Base-by-base conservation (phyloP, 176 grass and related monocot genomes). In the Oryza nivara region DNA sequence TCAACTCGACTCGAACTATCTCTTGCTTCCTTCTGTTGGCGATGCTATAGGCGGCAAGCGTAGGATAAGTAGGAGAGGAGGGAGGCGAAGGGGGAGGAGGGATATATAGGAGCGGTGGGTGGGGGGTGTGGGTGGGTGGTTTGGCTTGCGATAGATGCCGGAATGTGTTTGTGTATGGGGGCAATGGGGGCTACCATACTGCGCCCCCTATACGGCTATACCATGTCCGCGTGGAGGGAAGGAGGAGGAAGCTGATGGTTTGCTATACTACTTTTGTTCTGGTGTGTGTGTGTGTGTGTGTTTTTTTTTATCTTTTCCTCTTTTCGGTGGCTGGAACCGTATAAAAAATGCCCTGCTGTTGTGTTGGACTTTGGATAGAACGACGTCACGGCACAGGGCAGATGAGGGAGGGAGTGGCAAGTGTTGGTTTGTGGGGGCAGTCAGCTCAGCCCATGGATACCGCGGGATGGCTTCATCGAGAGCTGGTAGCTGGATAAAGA, bases 81-180 rank as follows among this genome's bases (percentile, higher is more conserved):
- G 14, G 47, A 26, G 10, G n/a, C 12, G 64, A 1, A 1, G 4
- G 75, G 2, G 52, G 16, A 56, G 17, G 77, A 22, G 68, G 68
- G 76, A 72, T 87, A 80, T 91, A 87, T 83, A 84, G 80, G 19
- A 65, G 63, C 88, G 10, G 67, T 22, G 70, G 46, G 19, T 11
- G 58, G 69, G 10, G 52, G 16, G 70, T 30, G 19, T 11, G 58
- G 69, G 44, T 78, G 82, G 70, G 75, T 61, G 49, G 48, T 9
- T n/a, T 61, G 56, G 56, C 7, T 22, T 9, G 56, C 7, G 56
- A 61, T n/a, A 56, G 56, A 61, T 61, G 20, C 17, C 7, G 12
- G 56, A 22, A 22, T 61, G 56, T 28, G 43, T 2, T 38, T 26
- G 60, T 51, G 43, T 23, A 73, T 61, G 17, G 28, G 28, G 60